Percentiles rank a stretch among this genome's conserved stretches.
phyloP scores from a whole-genome alignment of 2,329 filamentous ascomycete species.

The Cytospora chrysosperma region DNA sequence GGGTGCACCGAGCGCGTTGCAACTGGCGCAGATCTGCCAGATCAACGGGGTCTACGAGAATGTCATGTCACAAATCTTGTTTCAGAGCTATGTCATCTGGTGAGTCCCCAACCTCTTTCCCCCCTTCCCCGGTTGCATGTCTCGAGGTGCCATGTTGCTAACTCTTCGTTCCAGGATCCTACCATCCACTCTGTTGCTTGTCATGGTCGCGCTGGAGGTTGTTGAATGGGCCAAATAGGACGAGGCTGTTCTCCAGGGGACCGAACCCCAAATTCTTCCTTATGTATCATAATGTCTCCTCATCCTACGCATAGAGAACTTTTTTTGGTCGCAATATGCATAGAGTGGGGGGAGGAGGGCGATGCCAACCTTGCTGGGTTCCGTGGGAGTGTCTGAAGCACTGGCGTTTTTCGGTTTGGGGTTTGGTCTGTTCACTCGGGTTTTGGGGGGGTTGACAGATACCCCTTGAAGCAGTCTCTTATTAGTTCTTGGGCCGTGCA shows the following conservation, averaged over 20 bases:
- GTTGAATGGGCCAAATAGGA: constrained; percentile 72
- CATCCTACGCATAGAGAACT: neutral
- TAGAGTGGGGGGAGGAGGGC: too few relatives aligned
- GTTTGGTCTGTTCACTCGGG: neutral
- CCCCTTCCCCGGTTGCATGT: neutral
- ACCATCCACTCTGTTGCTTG: constrained; percentile 84
- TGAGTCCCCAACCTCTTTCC: constrained; percentile 44
- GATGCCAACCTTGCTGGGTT: neutral
- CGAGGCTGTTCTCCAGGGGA: neutral
- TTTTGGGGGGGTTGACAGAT: neutral
- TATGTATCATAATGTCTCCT: neutral
- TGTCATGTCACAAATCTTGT: constrained; percentile 88
- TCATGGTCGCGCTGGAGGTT: constrained; percentile 88
- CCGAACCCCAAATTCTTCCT: neutral
- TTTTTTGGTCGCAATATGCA: too few relatives aligned
- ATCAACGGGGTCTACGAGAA: constrained; percentile 95
- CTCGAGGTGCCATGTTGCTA: constrained; percentile 30
- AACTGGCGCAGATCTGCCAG: constrained; percentile 97
- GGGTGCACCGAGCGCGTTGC: constrained; percentile 87
- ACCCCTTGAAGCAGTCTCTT: neutral
- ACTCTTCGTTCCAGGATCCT: constrained; percentile 64
- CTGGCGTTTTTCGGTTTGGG: neutral
- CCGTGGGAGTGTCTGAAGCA: neutral
- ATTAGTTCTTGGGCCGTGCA: neutral
- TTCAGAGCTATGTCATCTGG: constrained; percentile 97